Conservation (phyloP, 1,284 basidiomycete genomes). For the Trichosporon faecale region DNA sequence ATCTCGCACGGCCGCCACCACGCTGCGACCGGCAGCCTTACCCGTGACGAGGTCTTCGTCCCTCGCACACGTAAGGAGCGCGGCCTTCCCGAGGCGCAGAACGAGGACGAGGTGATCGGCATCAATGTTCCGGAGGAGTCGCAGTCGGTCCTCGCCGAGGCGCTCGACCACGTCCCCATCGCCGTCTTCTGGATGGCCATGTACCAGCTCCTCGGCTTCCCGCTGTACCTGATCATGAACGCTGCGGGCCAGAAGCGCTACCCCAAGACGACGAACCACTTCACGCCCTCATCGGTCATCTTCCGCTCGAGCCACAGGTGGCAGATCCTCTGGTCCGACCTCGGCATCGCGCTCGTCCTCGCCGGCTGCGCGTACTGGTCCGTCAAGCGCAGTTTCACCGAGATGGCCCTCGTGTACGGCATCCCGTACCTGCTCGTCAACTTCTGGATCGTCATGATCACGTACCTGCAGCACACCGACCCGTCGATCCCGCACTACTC, state of each 20-base stretch:
- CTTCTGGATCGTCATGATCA: slow-evolving; percentile 84
- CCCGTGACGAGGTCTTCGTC: slow-evolving; percentile 94
- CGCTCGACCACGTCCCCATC: slow-evolving; percentile 88
- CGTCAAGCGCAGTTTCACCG: slow-evolving; percentile 67
- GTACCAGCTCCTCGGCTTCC: slow-evolving; percentile 81
- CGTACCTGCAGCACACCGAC: slow-evolving; percentile 97
- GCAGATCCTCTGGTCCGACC: slow-evolving; percentile 78
- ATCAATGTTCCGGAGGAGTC: slow-evolving; percentile 63
- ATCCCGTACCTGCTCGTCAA: slow-evolving; percentile 87
- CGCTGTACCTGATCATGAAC: slow-evolving; percentile 77
- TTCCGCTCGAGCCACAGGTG: slow-evolving; percentile 76
- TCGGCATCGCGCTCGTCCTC: slow-evolving; percentile 75
- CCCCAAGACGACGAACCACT: slow-evolving; percentile 76
- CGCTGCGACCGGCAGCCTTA: slow-evolving; percentile 90
- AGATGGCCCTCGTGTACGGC: slow-evolving; percentile 77
- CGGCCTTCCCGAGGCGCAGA: slow-evolving; percentile 64
- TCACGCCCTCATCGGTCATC: slow-evolving; percentile 73
- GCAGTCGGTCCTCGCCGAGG: slow-evolving; percentile 75
- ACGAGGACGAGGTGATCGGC: slow-evolving; percentile 63
- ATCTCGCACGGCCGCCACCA: slow-evolving; percentile 97
- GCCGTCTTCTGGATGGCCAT: slow-evolving; percentile 63
- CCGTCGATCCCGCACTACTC: slow-evolving; percentile 84
- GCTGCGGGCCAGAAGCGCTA: slow-evolving; percentile 85
- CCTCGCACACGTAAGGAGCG: slow-evolving; percentile 78
- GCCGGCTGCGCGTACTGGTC: slow-evolving; percentile 61